Base-by-base conservation (phyloP, 495 filamentous ascomycete genomes). In the Aspergillus sclerotioniger region DNA sequence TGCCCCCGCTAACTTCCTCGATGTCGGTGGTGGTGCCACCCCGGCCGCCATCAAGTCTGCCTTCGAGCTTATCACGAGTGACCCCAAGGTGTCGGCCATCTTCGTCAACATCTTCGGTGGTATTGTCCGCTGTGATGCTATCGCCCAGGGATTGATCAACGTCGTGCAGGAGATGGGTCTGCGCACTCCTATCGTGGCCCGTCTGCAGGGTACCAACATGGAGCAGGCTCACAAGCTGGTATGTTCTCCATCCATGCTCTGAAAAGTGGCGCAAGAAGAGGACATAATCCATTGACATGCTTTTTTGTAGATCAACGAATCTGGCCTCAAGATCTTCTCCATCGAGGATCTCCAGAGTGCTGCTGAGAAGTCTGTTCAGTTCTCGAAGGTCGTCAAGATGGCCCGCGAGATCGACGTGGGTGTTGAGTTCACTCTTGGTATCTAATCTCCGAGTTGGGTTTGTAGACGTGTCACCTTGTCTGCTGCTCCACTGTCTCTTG, bases 101-200 rank as follows among this genome's bases (percentile, higher is more conserved):
- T 98, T 98, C 64, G 94, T 98, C 75, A 98, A 98, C 81, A 98
- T 98, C 73, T 98, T 98, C 71, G 94, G 94, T 68, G 94, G 94
- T 81, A 98, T 98, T 63, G 94, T 98, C 58, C 85, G 94, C 63
- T 98, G 94, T 69, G 94, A 98, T 75, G 93, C 91, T 70, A 98
- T 98, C 73, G 94, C 94, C 48, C 90, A 94, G 76, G 94, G 94
- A 61, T 80, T 98, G 68, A 95, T 98, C 79, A 85, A 87, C 69
- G 96, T 96, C 51, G 95, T 96, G 58, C 82, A 94, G 77, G 86
- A 84, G 64, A 94, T 98, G 85, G 90, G 92, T 76, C 84, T 98
- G 67, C 87, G 93, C 72, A 95, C 93, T 62, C 94, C 94, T 65
- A 96, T 98, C 70, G 88, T 98, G 68, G 93, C 93, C 62, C 86